Conservation (phyloP, 441 rosid species). For the Syzygium malaccense region DNA sequence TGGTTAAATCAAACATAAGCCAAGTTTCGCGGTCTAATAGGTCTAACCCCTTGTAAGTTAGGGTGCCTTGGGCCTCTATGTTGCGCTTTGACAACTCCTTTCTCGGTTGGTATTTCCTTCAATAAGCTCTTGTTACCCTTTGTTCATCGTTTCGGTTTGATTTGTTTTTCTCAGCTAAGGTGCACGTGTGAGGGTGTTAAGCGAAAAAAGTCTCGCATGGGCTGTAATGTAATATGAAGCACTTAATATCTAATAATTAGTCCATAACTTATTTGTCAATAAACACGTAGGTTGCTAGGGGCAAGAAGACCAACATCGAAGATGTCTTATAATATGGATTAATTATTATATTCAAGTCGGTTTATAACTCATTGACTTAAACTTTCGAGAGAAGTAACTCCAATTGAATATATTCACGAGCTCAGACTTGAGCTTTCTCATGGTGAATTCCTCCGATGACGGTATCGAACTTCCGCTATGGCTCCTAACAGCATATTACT, state of each 20-base stretch:
- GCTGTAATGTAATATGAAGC: neutral
- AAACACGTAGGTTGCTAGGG: neutral
- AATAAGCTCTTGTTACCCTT: neutral
- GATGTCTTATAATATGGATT: neutral
- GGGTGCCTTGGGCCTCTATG: neutral
- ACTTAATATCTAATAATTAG: neutral
- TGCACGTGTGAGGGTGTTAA: fast-evolving
- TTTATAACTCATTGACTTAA: neutral
- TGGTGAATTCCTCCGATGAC: neutral
- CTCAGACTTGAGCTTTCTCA: fast-evolving
- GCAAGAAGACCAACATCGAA: neutral
- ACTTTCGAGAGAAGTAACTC: neutral
- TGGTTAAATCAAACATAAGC: neutral
- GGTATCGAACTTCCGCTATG: neutral
- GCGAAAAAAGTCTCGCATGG: neutral
- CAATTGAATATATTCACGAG: neutral
- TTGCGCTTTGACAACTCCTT: neutral
- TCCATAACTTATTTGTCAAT: fast-evolving
- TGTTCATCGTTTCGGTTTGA: neutral
- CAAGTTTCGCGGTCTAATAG: neutral
- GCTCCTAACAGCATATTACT: neutral
- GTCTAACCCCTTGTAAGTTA: neutral
- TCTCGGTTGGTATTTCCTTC: neutral
- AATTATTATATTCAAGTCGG: neutral
- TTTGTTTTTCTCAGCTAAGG: neutral